Evolutionary conservation across 106 monocot species (phyloP), one percentile per base, ranked within the genome.

Genomic region (Agapanthus africanus): DNA sequence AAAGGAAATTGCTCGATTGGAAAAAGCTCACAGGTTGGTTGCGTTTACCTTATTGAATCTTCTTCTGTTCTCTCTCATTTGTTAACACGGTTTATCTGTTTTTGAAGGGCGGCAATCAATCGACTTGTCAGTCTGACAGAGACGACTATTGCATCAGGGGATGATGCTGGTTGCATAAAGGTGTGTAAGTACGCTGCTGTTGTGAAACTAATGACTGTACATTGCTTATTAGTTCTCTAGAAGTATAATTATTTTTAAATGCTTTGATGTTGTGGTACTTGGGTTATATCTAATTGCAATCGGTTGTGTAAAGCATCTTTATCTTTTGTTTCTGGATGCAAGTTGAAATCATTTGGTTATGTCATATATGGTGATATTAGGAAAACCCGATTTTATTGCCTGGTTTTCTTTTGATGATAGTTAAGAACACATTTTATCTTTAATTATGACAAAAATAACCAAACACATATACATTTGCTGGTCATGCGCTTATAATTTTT

Each of bases 111-210:
- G 67, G 73, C 85, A 2, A 70, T 97, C 30, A 88, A 87, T 70
- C 80, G 86, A 31, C 50, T 97, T 37, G 78, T 97, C 21, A 89
- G 60, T 73, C 73, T 97, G 83, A 89, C 95, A n/a, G 95, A 97
- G 67, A 87, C 84, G 5, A 91, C 78, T 4, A 59, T 97, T 75
- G 91, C 95, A 57, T 84, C 95, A 18, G 95, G 95, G 62, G 95
- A 97, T 73, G 95, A 97, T 63, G 79, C 81, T 68, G 95, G 95
- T 28, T 91, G 80, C 80, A 89, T 91, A 68, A 97, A 97, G 88
- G 95, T 97, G 59, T 30, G 54, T 37, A 63, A 37, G 5, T 62
- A 18, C 36, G 22, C 28, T 11, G 4, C 51, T 66, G 65, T 37
- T 39, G 0, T 26, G 11, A 34, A 37, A 28, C 31, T 32, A 51